Base-by-base conservation (phyloP, 2,329 filamentous ascomycete genomes). In the Diaporthe vexans region DNA sequence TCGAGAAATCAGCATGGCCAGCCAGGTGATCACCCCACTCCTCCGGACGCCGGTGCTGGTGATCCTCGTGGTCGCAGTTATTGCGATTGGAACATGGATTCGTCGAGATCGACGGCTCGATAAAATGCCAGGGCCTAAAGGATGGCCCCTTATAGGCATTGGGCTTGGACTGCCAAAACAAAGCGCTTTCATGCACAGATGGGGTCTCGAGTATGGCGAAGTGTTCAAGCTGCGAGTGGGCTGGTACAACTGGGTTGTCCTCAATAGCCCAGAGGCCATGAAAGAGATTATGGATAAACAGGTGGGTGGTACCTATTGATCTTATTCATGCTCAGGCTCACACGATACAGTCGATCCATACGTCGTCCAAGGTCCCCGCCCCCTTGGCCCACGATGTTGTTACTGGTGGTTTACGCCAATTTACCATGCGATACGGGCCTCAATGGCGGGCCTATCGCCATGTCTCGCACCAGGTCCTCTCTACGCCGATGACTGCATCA, bases 201-300 rank as follows among this genome's bases (percentile, higher is more conserved):
- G 84, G 84, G 83, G 84, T 0, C 75, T 77, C 3, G 71, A 83
- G 69, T 86, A 86, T 77, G 86, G 86, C 48, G 85, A 87, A n/a
- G 71, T 87, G 6, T 87, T 83, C 79, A 82, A 83, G 73, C 78
- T 87, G 24, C 80, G 82, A 3, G 77, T 87, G 6, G 86, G 86
- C 8, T 85, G 84, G 82, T 81, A 86, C 61, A 82, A 85, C 74
- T 87, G 85, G 84, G 82, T 86, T 24, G 79, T 86, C 73, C 76
- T 88, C 37, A 86, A 85, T 77, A 84, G 78, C 19, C 85, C 86
- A 1, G 80, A 81, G 33, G 86, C 85, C 0, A 81, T 87, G 10
- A 83, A 82, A 48, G 85, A 87, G 21, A 82, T 88, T 21, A 76
- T 88, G 37, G 84, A 87, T 71, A 84, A 84, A 73, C 79, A 71